phyloP scores from a whole-genome alignment of 805 yeast species.

The Teunomyces barrocoloradensis region DNA sequence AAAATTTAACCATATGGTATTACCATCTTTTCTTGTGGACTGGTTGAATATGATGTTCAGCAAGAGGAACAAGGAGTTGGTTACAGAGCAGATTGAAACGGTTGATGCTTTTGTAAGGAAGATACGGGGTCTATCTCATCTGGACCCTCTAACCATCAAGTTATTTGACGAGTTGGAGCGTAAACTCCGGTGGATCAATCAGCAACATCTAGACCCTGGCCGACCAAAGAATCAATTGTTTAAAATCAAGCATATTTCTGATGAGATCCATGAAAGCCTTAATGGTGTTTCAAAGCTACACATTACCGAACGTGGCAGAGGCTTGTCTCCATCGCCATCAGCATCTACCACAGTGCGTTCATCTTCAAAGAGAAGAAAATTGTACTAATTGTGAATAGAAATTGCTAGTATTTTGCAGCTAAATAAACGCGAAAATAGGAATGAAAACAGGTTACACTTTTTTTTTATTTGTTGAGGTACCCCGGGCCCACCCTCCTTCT shows the following conservation, averaged over 20 bases:
- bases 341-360: not conserved
- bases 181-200: not conserved
- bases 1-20: not conserved
- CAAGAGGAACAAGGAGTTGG: conserved; percentile 6
- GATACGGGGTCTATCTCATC: not conserved
- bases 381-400: not conserved
- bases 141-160: not conserved
- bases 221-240: conserved; percentile 17
- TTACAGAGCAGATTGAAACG: not conserved
- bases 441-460: too few species aligned
- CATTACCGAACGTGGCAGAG: conserved; percentile 5
- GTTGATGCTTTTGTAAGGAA: not conserved
- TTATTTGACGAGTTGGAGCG: not conserved
- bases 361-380: conserved; percentile 7
- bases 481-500: too few species aligned
- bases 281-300: conserved; percentile 13
- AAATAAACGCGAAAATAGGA: not conserved
- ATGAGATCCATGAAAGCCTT: conserved; percentile 15
- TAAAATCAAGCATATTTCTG: conserved; percentile 16
- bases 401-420: not conserved
- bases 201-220: not conserved
- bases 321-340: not conserved
- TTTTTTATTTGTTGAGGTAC: too few species aligned
- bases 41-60: conserved; percentile 5
- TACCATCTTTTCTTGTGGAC: not conserved